Conservation (phyloP, 768 basidiomycete species). For the Mycena belliarum region DNA sequence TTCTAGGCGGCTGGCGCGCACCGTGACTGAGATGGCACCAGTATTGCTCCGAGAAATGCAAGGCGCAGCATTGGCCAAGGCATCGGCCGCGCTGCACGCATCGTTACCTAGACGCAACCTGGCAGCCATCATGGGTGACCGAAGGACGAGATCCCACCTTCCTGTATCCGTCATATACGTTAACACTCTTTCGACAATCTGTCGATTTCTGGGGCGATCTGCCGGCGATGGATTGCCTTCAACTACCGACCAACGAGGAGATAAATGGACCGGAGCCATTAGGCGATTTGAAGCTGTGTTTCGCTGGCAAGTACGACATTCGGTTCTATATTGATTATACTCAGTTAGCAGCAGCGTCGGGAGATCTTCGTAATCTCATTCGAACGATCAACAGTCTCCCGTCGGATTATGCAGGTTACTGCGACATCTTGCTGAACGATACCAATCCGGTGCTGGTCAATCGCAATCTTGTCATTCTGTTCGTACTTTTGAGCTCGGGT, state of each 20-base stretch:
- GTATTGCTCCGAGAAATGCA: conserved; percentile 38
- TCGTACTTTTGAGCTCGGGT: conserved; percentile 28
- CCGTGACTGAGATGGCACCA: no score
- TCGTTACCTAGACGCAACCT: conserved; percentile 26
- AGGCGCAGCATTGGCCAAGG: conserved; percentile 31
- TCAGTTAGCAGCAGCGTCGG: conserved; percentile 20
- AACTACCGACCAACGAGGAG: conserved; percentile 27
- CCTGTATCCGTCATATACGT: conserved; percentile 7
- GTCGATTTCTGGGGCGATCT: conserved; percentile 28
- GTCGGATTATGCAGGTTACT: conserved; percentile 34
- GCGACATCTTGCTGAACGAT: conserved; percentile 42
- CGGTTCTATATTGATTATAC: background rate
- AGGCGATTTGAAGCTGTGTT: conserved; percentile 29
- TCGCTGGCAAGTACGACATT: conserved; percentile 24
- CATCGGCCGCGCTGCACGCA: conserved; percentile 32
- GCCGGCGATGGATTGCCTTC: conserved; percentile 30
- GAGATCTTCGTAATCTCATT: conserved; percentile 34
- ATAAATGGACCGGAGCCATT: background rate
- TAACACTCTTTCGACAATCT: conserved; percentile 15
- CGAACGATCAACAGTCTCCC: conserved; percentile 39
- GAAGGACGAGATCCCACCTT: conserved; percentile 29
- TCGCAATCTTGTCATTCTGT: conserved; percentile 41
- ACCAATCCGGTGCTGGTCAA: conserved; percentile 38
- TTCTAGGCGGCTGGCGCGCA: no score
- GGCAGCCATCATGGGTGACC: conserved; percentile 33